A percentile compares a stretch with the other conserved stretches of the same genome.
phyloP scores from a whole-genome alignment of 2,329 filamentous ascomycete species.

The Exophiala viscosa region DNA sequence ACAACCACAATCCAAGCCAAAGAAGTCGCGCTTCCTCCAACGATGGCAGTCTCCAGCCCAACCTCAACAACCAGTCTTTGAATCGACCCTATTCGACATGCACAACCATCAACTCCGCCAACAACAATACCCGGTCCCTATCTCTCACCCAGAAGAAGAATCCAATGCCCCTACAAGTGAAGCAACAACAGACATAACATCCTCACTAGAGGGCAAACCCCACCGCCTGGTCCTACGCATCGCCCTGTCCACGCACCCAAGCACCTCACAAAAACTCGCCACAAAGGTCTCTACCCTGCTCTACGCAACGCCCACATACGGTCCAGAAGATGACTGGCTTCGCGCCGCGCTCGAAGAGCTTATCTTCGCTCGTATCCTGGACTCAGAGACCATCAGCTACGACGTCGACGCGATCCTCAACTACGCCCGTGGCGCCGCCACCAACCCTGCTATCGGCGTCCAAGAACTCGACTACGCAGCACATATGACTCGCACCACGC shows the following conservation, averaged over 20 bases:
- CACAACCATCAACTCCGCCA: conserved; percentile 23
- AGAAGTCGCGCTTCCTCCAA: conserved; percentile 10
- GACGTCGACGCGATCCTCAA: conserved; percentile 11
- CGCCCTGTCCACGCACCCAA: conserved; percentile 5
- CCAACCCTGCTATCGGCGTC: background rate
- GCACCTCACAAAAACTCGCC: conserved; percentile 3
- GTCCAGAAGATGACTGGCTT: conserved; percentile 21
- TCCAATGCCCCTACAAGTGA: background rate
- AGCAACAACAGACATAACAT: conserved; percentile 15
- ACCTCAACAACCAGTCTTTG: background rate
- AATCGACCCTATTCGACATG: conserved; percentile 19
- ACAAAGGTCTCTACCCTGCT: conserved; percentile 7
- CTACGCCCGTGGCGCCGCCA: conserved; percentile 8
- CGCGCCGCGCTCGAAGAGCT: conserved; percentile 16
- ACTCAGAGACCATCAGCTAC: conserved; percentile 6
- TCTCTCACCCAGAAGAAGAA: background rate
- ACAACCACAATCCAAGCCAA: conserved; percentile 4
- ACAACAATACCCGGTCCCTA: conserved; percentile 16
- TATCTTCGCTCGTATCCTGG: conserved; percentile 8
- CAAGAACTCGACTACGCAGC: conserved; percentile 17
- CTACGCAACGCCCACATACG: conserved; percentile 21
- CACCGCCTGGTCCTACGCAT: conserved; percentile 13
- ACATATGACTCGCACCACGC: conserved; percentile 7
- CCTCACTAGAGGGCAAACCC: conserved; percentile 4
- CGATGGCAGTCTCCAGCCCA: background rate